Evolutionary conservation across 1,139 yeast genomes (phyloP), one percentile per base, ranked within the genome.

Genomic region (Protomyces inundatus): DNA sequence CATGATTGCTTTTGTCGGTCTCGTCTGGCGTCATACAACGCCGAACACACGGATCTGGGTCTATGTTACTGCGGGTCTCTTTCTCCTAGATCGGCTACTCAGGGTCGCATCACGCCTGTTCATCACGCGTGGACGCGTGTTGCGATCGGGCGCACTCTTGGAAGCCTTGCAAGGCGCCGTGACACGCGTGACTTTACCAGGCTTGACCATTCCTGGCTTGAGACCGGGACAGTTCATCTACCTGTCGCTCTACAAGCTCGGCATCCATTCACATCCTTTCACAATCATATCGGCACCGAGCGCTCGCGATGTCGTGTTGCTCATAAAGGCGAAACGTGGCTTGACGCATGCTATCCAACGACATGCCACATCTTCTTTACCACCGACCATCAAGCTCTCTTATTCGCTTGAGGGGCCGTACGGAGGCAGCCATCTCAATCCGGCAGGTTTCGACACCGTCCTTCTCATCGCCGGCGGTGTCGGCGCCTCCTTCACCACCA

Each of bases 331-430:
- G 30, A 66, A 67, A 46, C 34, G 57, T 7, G 71, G 71, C 5
- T 45, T 69, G 42, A 69, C 71, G 9, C 40, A 32, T 9, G 52
- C 61, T 14, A 60, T 68, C 12, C 35, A 39, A 16, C 23, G 12
- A 55, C 39, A 2, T 10, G 39, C 59, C 6, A 14, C 34, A 33
- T n/a, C 6, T 6, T 7, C 4, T 6, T 35, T 48, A 10, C 39
- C 54, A 3, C 60, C 62, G 37, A 16, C 10, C 9, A 6, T n/a
- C 3, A 34, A 37, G 6, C 34, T 68, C 40, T 68, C 69, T 0
- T 70, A 68, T 16, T 34, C 68, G 4, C 48, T 70, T 34, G 71
- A 68, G 32, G 72, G 72, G 7, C 72, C 72, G 2, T 69, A 69
- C 54, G 70, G 70, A 1, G 69, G 69, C 7, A 3, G 37, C 3